A percentile compares a stretch with the other conserved stretches of the same genome.
These are phyloP conservation scores for Tolypocladium ophioglossoides DNA, from an alignment of 2,329 filamentous ascomycete species.

Conservation along the genomic window DNA sequence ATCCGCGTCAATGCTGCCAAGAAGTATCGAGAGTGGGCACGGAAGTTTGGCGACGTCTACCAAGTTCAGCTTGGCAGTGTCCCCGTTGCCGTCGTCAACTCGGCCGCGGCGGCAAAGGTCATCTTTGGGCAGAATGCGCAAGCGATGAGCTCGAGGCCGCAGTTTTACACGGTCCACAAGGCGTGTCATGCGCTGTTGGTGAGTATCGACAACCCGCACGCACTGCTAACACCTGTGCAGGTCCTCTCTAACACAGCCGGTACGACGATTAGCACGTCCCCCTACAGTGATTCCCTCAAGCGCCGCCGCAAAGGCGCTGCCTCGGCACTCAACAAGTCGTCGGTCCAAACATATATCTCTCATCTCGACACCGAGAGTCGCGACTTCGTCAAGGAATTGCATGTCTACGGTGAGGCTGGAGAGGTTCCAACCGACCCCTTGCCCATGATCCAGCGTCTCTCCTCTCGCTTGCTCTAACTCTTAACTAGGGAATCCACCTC, in stretches of 20 bases:
- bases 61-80: conserved; percentile 48
- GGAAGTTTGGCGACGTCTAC: conserved; percentile 36
- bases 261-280: conserved; percentile 58
- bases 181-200: conserved; percentile 16
- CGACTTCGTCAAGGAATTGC: conserved; percentile 51
- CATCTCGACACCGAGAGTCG: conserved; percentile 53
- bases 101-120: conserved; percentile 36
- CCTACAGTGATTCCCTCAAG: conserved; percentile 55
- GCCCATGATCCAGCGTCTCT: conserved; percentile 57
- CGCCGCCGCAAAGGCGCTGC: conserved; percentile 54
- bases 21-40: conserved; percentile 44
- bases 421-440: conserved; percentile 48
- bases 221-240: conserved; percentile 17
- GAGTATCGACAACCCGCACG: background rate
- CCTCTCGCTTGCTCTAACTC: conserved; percentile 51
- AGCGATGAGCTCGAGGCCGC: conserved; percentile 42
- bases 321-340: conserved; percentile 53
- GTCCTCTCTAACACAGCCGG: conserved; percentile 54
- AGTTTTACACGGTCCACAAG: conserved; percentile 51
- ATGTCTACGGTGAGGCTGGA: conserved; percentile 46
- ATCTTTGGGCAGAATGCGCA: conserved; percentile 43
- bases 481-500: conserved; percentile 57
- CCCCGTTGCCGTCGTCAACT: conserved; percentile 45
- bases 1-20: conserved; percentile 45
- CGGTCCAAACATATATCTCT: conserved; percentile 50